Percentiles rank a stretch among this genome's conserved stretches.
phyloP scores from a whole-genome alignment of 2,329 filamentous ascomycete genomes.

The Cryoendolithus antarcticus region DNA sequence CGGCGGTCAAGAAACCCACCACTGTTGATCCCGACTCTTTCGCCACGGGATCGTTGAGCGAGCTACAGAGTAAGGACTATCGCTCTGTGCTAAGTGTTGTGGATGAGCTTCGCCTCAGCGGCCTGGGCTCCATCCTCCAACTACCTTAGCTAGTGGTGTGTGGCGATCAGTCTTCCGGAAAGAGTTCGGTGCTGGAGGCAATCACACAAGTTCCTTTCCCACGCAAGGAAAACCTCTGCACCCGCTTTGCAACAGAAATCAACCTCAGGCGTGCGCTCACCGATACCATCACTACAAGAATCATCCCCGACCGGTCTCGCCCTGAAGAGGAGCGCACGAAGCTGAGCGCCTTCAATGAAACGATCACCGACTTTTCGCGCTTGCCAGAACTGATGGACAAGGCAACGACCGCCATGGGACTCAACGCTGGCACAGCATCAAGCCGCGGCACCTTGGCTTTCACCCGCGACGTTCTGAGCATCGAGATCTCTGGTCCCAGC shows the following conservation, averaged over 20 bases:
- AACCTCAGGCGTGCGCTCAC: slow-evolving; percentile 12
- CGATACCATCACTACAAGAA: slow-evolving; percentile 11
- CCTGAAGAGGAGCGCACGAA: not conserved
- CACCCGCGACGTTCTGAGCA: slow-evolving; percentile 30
- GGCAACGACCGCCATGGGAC: slow-evolving; percentile 38
- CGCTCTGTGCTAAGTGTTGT: too few relatives aligned
- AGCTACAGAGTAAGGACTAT: too few relatives aligned
- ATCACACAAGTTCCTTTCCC: slow-evolving; percentile 49
- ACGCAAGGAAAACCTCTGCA: slow-evolving; percentile 42
- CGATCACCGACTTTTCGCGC: slow-evolving; percentile 5
- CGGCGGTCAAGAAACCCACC: too few relatives aligned
- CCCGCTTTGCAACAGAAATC: slow-evolving; percentile 26
- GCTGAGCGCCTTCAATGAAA: slow-evolving; percentile 1
- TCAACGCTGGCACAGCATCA: slow-evolving; percentile 15
- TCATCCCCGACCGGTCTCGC: slow-evolving; percentile 18
- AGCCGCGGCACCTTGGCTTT: not conserved
- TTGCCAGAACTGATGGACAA: slow-evolving; percentile 7
- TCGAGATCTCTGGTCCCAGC: slow-evolving; percentile 27
- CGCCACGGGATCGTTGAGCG: too few relatives aligned
- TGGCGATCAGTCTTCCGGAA: slow-evolving; percentile 48
- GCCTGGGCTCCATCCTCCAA: slow-evolving; percentile 1
- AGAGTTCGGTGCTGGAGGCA: slow-evolving; percentile 51
- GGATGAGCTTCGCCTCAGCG: too few relatives aligned
- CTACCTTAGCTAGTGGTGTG: slow-evolving; percentile 37
- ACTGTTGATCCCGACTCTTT: too few relatives aligned